A percentile compares a stretch with the other conserved stretches of the same genome.
phyloP scores from a whole-genome alignment of 805 yeast genomes.

The Ogataea parapolymorpha region DNA sequence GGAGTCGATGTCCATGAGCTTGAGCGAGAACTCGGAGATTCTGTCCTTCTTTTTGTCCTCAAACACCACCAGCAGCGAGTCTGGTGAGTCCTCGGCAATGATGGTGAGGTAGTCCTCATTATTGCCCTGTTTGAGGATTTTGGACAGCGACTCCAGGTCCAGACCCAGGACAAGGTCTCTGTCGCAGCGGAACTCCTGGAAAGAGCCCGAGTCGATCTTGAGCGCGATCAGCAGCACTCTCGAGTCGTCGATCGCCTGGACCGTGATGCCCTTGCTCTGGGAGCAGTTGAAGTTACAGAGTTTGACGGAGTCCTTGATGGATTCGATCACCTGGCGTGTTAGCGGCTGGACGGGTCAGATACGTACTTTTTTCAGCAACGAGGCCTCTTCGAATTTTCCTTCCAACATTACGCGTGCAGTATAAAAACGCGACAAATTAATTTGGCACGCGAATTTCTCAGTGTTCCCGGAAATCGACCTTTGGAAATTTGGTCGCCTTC shows the following conservation, averaged over 20 bases:
- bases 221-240: conserved; percentile 90
- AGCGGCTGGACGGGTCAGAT: not conserved
- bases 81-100: conserved; percentile 77
- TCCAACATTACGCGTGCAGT: conserved; percentile 65
- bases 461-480: conserved; percentile 2
- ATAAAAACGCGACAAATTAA: conserved; percentile 9
- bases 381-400: conserved; percentile 93
- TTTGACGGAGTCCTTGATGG: conserved; percentile 91
- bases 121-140: conserved; percentile 88
- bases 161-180: conserved; percentile 88
- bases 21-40: conserved; percentile 85
- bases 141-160: conserved; percentile 81
- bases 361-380: conserved; percentile 74
- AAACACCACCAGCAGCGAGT: conserved; percentile 72
- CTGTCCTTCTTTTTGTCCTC: conserved; percentile 91
- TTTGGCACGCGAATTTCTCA: conserved; percentile 4
- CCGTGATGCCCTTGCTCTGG: conserved; percentile 82
- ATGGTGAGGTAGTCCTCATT: conserved; percentile 84
- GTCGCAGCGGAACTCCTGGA: conserved; percentile 92
- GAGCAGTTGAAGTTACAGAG: conserved; percentile 96
- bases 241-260: conserved; percentile 97
- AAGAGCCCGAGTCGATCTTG: conserved; percentile 83
- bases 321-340: conserved; percentile 63
- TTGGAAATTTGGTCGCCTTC: not conserved
- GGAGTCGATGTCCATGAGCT: conserved; percentile 94